Base-by-base conservation (phyloP, 805 yeast genomes). In the Saccharomycopsis olivae region DNA sequence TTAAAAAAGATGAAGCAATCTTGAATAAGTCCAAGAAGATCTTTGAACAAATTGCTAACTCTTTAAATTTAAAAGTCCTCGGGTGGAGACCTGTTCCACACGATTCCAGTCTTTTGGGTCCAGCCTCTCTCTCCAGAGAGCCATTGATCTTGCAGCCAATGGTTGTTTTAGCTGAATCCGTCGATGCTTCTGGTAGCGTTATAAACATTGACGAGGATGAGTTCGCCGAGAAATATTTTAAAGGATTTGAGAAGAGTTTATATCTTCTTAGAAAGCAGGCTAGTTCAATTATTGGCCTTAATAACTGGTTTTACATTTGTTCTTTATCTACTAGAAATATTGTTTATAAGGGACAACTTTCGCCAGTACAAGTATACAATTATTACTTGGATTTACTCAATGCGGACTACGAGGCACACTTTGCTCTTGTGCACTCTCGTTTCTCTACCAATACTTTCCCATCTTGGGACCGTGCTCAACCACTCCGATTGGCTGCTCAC, bases 401-500 rank as follows among this genome's bases (percentile, higher is more conserved):
- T 59, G 89, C 87, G 20, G 92, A 87, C 55, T 89, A 78, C 62
- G 89, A 86, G 64, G 92, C 94, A 34, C 96, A 88, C 57, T 85
- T 92, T 69, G 95, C 96, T 13, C 71, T 89, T 31, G 97, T 89
- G 38, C 98, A 89, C 66, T 88, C 97, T 18, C 77, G 98, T 59
- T 89, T 89, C 70, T 87, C 96, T 43, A 89, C 98, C 24, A 89
- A 89, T 62, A 89, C 98, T 36, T 89, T 89, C 75, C 98, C 98
- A 35, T 86, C 96, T n/a, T 89, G 98, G 98, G 98, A 92, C 64
- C 77, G 98, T 63, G 97, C 98, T 18, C 98, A 89, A 64, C 98
- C 98, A 36, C 71, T 89, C 55, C 72, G 97, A 61, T 80, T 94
- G 81, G 85, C 95, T 24, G 98, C 98, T 29, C 98, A 89, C 65